These are phyloP conservation scores for Umbelopsis sp. DNA, from an alignment of 371 early-diverging fungal genomes.

Conservation along the genomic window DNA sequence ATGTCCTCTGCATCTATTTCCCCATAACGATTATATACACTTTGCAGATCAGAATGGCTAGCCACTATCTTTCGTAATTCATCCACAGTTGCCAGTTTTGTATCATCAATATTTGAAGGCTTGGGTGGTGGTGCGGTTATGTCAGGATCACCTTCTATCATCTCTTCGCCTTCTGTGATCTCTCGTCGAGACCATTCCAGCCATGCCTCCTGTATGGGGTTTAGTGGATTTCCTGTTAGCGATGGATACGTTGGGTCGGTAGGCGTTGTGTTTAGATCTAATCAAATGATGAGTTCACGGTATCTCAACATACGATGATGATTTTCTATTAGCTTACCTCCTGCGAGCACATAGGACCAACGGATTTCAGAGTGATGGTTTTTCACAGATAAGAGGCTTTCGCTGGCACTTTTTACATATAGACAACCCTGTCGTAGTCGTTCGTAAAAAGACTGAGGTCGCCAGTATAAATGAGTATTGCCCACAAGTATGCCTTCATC, in stretches of 20 bases:
- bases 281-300: neutral
- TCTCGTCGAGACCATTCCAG: conserved; percentile 33
- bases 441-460: conserved; percentile 62
- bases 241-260: conserved; percentile 49
- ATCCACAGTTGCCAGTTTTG: conserved; percentile 21
- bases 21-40: conserved; percentile 38
- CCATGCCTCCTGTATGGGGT: conserved; percentile 24
- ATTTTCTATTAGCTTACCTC: conserved; percentile 24
- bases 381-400: conserved; percentile 25
- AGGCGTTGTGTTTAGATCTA: conserved; percentile 62
- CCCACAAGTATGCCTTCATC: conserved; percentile 36
- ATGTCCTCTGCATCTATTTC: conserved; percentile 21
- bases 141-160: neutral
- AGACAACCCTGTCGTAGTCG: conserved; percentile 53
- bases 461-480: conserved; percentile 61
- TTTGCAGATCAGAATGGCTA: conserved; percentile 33
- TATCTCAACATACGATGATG: neutral
- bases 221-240: conserved; percentile 25
- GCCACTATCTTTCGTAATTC: conserved; percentile 32
- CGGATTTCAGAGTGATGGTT: neutral
- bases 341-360: conserved; percentile 37
- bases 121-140: neutral
- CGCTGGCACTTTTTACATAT: conserved; percentile 27
- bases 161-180: conserved; percentile 16
- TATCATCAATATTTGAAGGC: neutral